Base-by-base conservation (phyloP, 306 rosid species). In the Sophora flavescens region DNA sequence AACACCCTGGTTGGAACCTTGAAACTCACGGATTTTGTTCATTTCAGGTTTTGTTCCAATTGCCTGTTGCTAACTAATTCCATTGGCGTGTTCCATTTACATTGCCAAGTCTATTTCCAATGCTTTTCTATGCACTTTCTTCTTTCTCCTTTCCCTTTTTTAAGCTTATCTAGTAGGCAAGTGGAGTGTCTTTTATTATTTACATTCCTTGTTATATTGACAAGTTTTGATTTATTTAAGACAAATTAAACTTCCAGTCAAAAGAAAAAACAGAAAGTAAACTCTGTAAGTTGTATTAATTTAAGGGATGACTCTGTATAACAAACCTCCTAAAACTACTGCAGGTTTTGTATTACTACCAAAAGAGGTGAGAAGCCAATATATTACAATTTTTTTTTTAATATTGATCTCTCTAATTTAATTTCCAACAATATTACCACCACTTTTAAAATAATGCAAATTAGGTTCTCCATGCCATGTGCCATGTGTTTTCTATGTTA, bases 1-100 rank as follows among this genome's bases (percentile, higher is more conserved):
- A n/a, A n/a, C n/a, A n/a, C n/a, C n/a, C n/a, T n/a, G 26, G 59
- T 75, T 68, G 63, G 50, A 75, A 38, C 75, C 76, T 54, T 39
- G n/a, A 36, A 56, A 58, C 70, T 47, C 63, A 68, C 39, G 45
- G 62, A 18, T 78, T 42, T 57, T 60, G 13, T 39, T 59, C 48
- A 16, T 8, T 53, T 76, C 58, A 65, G 58, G 63, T 44, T 68
- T 56, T 18, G 9, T 5, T 54, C 67, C 35, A 65, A 5, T 53
- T 63, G 18, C 50, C 28, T 56, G 39, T 65, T 38, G 38, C 71
- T 42, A 65, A 44, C 61, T 51, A n/a, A 38, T 17, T 63, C 58
- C 42, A 30, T 71, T 71, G 56, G 56, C 77, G 77, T 70, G 64
- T 78, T 70, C 72, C 42, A 18, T 50, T 60, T 50, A 17, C 6